phyloP scores from a whole-genome alignment of 257 asterid species.

The Prunella vulgaris region DNA sequence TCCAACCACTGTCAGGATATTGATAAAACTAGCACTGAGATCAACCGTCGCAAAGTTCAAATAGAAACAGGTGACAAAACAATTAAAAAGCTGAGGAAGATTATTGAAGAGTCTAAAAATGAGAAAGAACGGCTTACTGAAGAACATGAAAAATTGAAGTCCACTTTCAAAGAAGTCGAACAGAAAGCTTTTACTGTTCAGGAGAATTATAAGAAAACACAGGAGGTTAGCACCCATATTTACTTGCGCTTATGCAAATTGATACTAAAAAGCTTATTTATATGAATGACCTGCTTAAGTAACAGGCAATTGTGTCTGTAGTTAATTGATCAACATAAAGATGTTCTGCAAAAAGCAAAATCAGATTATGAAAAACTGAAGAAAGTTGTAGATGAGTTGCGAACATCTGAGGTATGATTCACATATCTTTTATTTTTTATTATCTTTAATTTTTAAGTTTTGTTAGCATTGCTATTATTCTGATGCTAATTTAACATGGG shows the following conservation, averaged over 20 bases:
- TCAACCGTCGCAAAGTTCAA: slow-evolving; percentile 78
- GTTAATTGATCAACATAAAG: slow-evolving; percentile 74
- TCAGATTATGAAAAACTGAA: slow-evolving; percentile 69
- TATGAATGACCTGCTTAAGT: neutral
- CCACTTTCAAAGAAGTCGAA: slow-evolving; percentile 73
- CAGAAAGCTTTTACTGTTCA: slow-evolving; percentile 77
- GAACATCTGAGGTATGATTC: slow-evolving; percentile 70
- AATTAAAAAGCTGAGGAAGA: slow-evolving; percentile 65
- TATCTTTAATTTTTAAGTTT: no score
- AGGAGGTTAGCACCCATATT: slow-evolving; percentile 44
- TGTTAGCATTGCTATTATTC: neutral
- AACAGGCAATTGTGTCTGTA: slow-evolving; percentile 25
- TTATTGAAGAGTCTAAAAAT: slow-evolving; percentile 69
- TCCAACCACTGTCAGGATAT: slow-evolving; percentile 50
- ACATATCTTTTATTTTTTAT: neutral
- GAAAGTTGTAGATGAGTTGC: slow-evolving; percentile 76
- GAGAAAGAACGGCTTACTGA: slow-evolving; percentile 61
- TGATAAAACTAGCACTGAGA: slow-evolving; percentile 69
- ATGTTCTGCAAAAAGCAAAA: slow-evolving; percentile 57
- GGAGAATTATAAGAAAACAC: slow-evolving; percentile 73
- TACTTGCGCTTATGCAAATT: no score
- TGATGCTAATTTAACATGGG: slow-evolving; percentile 12
- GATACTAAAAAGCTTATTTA: slow-evolving; percentile 13
- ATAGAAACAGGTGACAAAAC: slow-evolving; percentile 80
- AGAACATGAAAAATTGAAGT: slow-evolving; percentile 53